Conservation (phyloP, 2,329 filamentous ascomycete genomes). For the Emmonsiellopsis sp. region DNA sequence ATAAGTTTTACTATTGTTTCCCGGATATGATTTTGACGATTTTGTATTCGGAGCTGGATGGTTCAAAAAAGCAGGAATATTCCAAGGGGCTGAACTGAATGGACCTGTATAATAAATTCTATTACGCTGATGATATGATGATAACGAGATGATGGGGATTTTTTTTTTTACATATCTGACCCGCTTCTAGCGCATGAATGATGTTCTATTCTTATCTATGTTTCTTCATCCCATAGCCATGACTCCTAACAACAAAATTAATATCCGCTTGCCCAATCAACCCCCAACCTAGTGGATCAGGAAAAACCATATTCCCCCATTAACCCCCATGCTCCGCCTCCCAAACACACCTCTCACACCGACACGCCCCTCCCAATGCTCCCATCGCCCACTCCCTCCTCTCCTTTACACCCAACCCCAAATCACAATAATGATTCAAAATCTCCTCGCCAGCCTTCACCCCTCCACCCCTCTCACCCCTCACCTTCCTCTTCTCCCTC, state of each 20-base stretch:
- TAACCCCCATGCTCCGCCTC: slow-evolving; percentile 41
- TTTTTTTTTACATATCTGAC: background rate
- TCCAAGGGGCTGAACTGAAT: background rate
- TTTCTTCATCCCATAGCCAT: background rate
- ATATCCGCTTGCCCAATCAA: background rate
- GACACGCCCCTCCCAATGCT: slow-evolving; percentile 79
- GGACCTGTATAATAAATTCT: background rate
- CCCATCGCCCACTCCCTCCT: slow-evolving; percentile 83
- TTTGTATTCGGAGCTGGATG: background rate
- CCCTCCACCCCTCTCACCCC: slow-evolving; percentile 47
- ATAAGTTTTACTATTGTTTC: background rate
- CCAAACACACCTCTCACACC: slow-evolving; percentile 71
- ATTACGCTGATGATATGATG: slow-evolving; percentile 1
- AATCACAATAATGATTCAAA: slow-evolving; percentile 89
- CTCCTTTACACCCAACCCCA: slow-evolving; percentile 65
- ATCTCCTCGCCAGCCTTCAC: slow-evolving; percentile 76
- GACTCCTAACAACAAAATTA: background rate
- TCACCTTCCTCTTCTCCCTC: slow-evolving; percentile 27
- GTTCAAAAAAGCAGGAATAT: background rate
- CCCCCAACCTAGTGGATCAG: too few relatives aligned
- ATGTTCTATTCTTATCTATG: background rate
- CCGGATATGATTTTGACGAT: background rate
- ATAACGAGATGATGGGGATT: background rate
- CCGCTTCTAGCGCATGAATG: background rate
- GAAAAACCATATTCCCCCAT: too few relatives aligned